phyloP scores from a whole-genome alignment of 2,329 filamentous ascomycete species.

The Aureobasidium leucospermi region DNA sequence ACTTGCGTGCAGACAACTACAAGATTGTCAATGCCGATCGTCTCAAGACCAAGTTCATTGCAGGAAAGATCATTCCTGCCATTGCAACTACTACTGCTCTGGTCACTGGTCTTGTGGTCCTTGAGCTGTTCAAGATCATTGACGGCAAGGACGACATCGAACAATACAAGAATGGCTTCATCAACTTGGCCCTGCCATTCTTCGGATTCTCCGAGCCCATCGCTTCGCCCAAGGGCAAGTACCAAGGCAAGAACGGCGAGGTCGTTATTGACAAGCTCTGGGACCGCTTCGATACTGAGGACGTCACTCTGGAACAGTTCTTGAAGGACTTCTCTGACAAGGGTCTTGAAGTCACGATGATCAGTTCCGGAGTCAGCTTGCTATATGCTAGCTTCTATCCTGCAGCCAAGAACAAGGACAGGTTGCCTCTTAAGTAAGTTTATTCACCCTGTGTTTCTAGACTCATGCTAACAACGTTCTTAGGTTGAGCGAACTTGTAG shows the following conservation, averaged over 20 bases:
- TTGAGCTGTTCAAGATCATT: slow-evolving; percentile 94
- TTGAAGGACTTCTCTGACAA: slow-evolving; percentile 72
- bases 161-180: slow-evolving; percentile 98
- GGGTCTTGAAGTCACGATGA: slow-evolving; percentile 80
- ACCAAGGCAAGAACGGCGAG: slow-evolving; percentile 68
- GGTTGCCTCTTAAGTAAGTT: slow-evolving; percentile 62
- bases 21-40: slow-evolving; percentile 87
- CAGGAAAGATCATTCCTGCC: slow-evolving; percentile 97
- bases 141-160: slow-evolving; percentile 96
- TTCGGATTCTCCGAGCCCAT: slow-evolving; percentile 98
- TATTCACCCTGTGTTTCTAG: background rate
- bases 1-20: slow-evolving; percentile 95
- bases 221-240: slow-evolving; percentile 84
- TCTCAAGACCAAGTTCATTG: slow-evolving; percentile 99
- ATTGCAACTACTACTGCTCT: slow-evolving; percentile 96
- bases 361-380: slow-evolving; percentile 94
- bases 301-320: slow-evolving; percentile 80
- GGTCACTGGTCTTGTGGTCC: slow-evolving; percentile 83
- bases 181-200: slow-evolving; percentile 93
- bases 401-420: slow-evolving; percentile 72
- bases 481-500: slow-evolving; percentile 82
- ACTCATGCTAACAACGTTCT: slow-evolving; percentile 23
- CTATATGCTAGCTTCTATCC: slow-evolving; percentile 92
- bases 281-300: slow-evolving; percentile 88
- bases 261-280: slow-evolving; percentile 92